phyloP scores from a whole-genome alignment of 306 rosid genomes.

The Vigna unguiculata region DNA sequence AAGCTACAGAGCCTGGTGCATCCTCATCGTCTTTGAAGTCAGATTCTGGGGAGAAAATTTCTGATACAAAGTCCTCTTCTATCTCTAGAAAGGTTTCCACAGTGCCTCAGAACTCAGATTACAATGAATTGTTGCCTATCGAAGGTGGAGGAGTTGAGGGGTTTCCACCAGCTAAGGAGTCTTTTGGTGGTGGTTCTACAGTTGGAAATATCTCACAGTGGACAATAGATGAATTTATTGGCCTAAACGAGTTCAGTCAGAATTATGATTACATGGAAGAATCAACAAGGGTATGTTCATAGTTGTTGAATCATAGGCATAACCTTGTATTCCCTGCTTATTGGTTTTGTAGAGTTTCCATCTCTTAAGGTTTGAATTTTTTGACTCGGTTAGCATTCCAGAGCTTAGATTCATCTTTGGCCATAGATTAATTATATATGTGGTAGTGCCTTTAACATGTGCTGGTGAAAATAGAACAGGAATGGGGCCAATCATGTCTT shows the following conservation, averaged over 20 bases:
- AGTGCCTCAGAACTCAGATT: constrained; percentile 51
- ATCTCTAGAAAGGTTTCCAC: constrained; percentile 50
- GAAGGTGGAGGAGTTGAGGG: constrained; percentile 58
- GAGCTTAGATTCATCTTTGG: constrained; percentile 8
- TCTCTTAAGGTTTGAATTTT: constrained; percentile 7
- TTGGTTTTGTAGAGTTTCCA: constrained; percentile 27
- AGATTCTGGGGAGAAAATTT: constrained; percentile 54
- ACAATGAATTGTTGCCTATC: constrained; percentile 48
- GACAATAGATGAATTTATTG: constrained; percentile 75
- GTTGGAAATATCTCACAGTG: constrained; percentile 73
- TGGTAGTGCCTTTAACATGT: not conserved
- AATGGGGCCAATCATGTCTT: not conserved
- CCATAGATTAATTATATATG: constrained; percentile 4
- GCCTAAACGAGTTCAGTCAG: constrained; percentile 67
- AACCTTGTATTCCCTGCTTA: not conserved
- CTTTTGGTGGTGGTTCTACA: constrained; percentile 69
- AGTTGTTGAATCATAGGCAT: constrained; percentile 28
- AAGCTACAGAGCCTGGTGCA: constrained; percentile 56
- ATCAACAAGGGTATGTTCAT: constrained; percentile 76
- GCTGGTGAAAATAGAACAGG: constrained; percentile 1
- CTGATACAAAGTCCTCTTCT: constrained; percentile 51
- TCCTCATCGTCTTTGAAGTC: constrained; percentile 57
- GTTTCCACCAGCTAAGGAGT: constrained; percentile 49
- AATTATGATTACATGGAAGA: constrained; percentile 71
- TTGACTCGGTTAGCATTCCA: not conserved